These are phyloP conservation scores for Magnaporthiopsis poae DNA, from an alignment of 2,329 filamentous ascomycete species.

Conservation along the genomic window DNA sequence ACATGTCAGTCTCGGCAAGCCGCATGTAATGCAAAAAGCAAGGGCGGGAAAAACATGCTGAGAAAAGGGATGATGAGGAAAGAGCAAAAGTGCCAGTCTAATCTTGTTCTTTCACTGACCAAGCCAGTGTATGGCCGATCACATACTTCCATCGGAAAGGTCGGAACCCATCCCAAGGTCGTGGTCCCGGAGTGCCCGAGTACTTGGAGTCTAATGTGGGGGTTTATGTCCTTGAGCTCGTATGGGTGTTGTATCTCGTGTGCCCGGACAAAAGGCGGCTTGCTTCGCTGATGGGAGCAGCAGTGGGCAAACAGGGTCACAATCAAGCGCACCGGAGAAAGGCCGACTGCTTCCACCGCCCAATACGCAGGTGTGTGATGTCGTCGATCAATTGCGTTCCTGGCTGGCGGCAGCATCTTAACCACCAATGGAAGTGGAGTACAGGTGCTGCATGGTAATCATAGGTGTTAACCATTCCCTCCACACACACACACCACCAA, in stretches of 20 bases:
- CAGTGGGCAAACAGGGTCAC: not conserved
- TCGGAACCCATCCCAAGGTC: not conserved
- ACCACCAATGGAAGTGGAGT: not conserved
- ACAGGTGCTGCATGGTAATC: not conserved
- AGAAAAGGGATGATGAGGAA: not conserved
- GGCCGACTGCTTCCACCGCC: not conserved
- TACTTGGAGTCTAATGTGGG: not conserved
- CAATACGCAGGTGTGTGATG: not conserved
- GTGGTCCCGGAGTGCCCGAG: not conserved
- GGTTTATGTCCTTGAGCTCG: not conserved
- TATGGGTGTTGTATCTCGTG: not conserved
- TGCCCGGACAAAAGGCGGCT: not conserved
- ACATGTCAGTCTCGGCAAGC: not conserved
- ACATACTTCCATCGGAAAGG: too few relatives aligned
- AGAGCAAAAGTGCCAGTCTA: not conserved
- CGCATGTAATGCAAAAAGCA: not conserved
- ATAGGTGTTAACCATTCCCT: not conserved
- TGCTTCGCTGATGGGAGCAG: not conserved
- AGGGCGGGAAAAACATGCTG: not conserved
- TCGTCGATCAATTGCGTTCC: not conserved
- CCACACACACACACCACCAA: not conserved
- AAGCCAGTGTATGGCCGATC: too few relatives aligned
- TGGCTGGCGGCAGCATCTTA: not conserved
- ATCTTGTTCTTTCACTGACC: too few relatives aligned
- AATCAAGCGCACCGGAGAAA: not conserved